Percentiles rank a stretch among this genome's conserved stretches.
Evolutionary conservation across 169 alveolate species (phyloP).

Genomic region (Nephromyces sp.): DNA sequence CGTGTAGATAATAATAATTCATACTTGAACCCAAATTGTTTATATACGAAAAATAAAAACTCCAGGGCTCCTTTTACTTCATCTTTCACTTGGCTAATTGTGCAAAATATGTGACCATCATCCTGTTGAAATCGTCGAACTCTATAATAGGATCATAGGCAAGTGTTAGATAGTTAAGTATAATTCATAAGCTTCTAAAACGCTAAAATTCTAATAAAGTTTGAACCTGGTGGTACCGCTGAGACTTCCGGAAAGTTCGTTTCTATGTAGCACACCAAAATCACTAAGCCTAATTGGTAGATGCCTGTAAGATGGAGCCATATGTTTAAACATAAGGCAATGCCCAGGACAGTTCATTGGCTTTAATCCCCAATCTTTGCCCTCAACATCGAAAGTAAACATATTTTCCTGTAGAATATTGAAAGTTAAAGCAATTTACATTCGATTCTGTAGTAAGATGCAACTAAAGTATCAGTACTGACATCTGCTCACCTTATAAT

Average conservation of each 20-base stretch:
- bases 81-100: constrained; percentile 78
- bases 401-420: no score
- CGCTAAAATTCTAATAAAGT: no score
- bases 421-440: no score
- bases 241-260: constrained; percentile 95
- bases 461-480: no score
- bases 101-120: constrained; percentile 98
- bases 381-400: constrained; percentile 83
- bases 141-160: no score
- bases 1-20: constrained; percentile 89
- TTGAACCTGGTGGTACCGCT: no score
- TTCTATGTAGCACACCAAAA: constrained; percentile 97
- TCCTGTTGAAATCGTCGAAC: constrained; percentile 98
- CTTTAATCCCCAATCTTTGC: constrained; percentile 94
- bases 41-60: constrained; percentile 84
- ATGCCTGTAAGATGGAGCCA: constrained; percentile 85
- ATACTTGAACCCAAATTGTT: constrained; percentile 83
- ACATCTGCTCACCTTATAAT: constrained; percentile 85
- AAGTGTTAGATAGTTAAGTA: no score
- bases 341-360: constrained; percentile 99
- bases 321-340: constrained; percentile 57
- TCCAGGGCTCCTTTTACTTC: constrained; percentile 82
- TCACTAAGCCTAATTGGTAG: constrained; percentile 96
- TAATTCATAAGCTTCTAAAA: no score
- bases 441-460: no score